Conservation (phyloP, 225 moss, liverwort and hornwort genomes). For the Physcomitrellopsis africana region DNA sequence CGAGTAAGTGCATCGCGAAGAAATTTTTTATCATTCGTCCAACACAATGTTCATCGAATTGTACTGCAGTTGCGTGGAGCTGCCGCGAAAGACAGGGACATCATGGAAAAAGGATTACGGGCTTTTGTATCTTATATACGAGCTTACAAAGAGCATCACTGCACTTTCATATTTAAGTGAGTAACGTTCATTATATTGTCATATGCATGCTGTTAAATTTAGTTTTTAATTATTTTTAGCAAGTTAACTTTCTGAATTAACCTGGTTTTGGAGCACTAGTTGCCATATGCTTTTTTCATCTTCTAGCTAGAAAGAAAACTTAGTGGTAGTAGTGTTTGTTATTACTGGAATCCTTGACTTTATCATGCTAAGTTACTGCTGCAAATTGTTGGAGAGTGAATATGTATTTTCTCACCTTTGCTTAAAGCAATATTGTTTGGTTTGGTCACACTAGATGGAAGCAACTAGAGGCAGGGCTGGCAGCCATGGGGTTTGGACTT, state of each 20-base stretch:
- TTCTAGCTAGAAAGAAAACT: neutral
- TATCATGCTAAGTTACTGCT: neutral
- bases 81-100: slow-evolving; percentile 80
- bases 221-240: neutral
- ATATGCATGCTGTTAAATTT: neutral
- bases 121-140: slow-evolving; percentile 98
- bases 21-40: neutral
- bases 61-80: slow-evolving; percentile 79
- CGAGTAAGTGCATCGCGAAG: neutral
- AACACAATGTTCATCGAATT: slow-evolving; percentile 1
- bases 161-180: slow-evolving; percentile 93
- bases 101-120: slow-evolving; percentile 95
- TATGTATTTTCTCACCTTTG: neutral
- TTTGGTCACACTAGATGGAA: slow-evolving; percentile 76
- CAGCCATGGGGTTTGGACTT: slow-evolving; percentile 95
- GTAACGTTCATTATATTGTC: neutral
- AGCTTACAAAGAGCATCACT: slow-evolving; percentile 99
- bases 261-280: slow-evolving; percentile 2
- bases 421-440: neutral
- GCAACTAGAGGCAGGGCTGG: slow-evolving; percentile 84
- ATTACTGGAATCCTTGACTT: neutral
- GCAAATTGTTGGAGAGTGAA: neutral
- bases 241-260: neutral
- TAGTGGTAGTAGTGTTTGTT: neutral
- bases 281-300: slow-evolving; percentile 7